Evolutionary conservation across 2,329 filamentous ascomycete species (phyloP), one percentile per base, ranked within the genome.

Genomic region (Cordyceps fumosorosea): DNA sequence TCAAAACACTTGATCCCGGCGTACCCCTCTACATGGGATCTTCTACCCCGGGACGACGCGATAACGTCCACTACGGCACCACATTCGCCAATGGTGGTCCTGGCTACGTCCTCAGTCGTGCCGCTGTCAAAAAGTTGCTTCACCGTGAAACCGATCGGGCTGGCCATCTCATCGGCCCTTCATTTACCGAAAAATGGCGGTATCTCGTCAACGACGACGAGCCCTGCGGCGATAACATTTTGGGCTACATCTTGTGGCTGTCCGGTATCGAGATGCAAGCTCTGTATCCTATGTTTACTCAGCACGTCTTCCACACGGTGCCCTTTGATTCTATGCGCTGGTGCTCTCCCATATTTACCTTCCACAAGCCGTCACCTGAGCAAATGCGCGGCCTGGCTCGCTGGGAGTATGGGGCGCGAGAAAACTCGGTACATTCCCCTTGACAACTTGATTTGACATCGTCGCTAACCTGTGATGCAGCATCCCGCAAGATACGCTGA

Each of bases 81-180:
- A 50, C 42, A 2, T 66, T 66, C 34, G 64, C 61, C 59, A 66
- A 66, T 34, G 64, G 64, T 44, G 64, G 64, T 16, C 64, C 64
- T 20, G 64, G 64, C 18, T 64, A 64, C 40, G 61, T 66, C 16
- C 58, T 66, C 16, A 66, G 64, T 37, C 63, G 64, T 12, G 64
- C 48, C 14, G 63, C 64, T 52, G 57, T 66, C 54, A 66, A 61
- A 47, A 62, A 53, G 11, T 40, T 66, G 42, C 59, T 66, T 14
- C 37, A 62, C 24, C 62, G 62, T 24, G 47, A 58, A 56, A 37
- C 55, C 3, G 62, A 56, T 20, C 32, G 18, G 3, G 14, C 14
- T 14, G 62, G 62, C n/a, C 56, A 24, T 26, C 60, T 53, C 22
- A 51, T 59, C 6, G 56, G 42, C 54, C 47, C 61, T 1, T 16